Base-by-base conservation (phyloP, 2,329 filamentous ascomycete species). In the Fusarium buharicum region DNA sequence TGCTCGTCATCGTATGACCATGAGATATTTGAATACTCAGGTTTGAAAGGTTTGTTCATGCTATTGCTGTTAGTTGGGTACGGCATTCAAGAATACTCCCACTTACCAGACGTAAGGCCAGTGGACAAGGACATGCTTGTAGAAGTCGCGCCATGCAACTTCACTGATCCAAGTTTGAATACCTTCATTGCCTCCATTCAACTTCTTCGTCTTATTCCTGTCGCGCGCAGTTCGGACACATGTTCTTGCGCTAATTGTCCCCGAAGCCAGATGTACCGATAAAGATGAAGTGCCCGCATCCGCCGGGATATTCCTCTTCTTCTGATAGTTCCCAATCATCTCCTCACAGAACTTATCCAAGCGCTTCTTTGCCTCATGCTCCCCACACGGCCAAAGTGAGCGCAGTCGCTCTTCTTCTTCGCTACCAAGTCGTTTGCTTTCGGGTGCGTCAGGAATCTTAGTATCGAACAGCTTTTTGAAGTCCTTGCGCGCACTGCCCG, bases 131-230 rank as follows among this genome's bases (percentile, higher is more conserved):
- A 97, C 90, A 72, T 95, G 91, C 70, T 89, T 92, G 77, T 96
- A 96, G 70, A 96, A 96, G 70, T 96, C 92, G 13, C 92, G 82
- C 92, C 92, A 95, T 0, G 91, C 92, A 4, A 96, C 82, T 74
- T 96, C 92, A 49, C 88, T 88, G 62, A 95, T 92, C 91, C 91
- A 96, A 0, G 82, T 81, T 46, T 84, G 80, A 53, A 91, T 88
- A 0, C 90, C 91, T 14, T 84, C 76, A 17, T 84, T 82, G 0
- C 90, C 89, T 1, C 79, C 84, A 57, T 92, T 85, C 2, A 96
- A 81, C 54, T 86, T 85, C 72, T 84, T 86, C 1, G 83, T 84
- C 22, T 79, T 86, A 68, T 91, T 91, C 27, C 79, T 76, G 50
- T 86, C 83, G 28, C 85, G 81, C 0, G 91, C 91, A 24, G 79